Evolutionary conservation across 2,329 filamentous ascomycete genomes (phyloP).

Genomic region (Penicillium sp.): DNA sequence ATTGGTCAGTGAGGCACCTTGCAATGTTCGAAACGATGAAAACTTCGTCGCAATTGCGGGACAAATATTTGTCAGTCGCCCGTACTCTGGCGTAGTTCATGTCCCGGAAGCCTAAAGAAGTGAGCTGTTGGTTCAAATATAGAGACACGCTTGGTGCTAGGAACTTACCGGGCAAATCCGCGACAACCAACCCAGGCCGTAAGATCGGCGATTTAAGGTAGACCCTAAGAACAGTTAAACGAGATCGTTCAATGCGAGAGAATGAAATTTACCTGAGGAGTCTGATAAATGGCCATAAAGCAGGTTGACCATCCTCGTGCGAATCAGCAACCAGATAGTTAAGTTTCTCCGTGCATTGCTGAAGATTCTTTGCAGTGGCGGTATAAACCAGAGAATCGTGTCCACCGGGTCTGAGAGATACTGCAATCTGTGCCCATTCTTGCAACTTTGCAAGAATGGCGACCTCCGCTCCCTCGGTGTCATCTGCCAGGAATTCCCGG

Average conservation of each 20-base stretch:
- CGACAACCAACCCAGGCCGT: slow-evolving; percentile 20
- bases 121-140: not conserved
- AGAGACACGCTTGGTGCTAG: not conserved
- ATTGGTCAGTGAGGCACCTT: slow-evolving; percentile 18
- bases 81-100: slow-evolving; percentile 20
- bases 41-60: slow-evolving; percentile 22
- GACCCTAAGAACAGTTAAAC: slow-evolving; percentile 11
- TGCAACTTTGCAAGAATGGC: not conserved
- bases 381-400: not conserved
- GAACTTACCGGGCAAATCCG: slow-evolving; percentile 22
- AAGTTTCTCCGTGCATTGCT: slow-evolving; percentile 15
- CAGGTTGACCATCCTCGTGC: not conserved
- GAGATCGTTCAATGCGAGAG: not conserved
- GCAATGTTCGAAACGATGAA: slow-evolving; percentile 20
- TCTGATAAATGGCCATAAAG: slow-evolving; percentile 25
- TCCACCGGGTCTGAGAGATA: not conserved
- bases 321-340: slow-evolving; percentile 16
- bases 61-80: slow-evolving; percentile 23
- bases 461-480: not conserved
- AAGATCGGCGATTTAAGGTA: slow-evolving; percentile 20
- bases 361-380: not conserved
- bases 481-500: slow-evolving; percentile 13
- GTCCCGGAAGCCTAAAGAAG: slow-evolving; percentile 19
- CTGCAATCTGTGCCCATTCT: not conserved
- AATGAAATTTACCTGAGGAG: slow-evolving; percentile 15